Evolutionary conservation across 345 rosid genomes (phyloP), one percentile per base, ranked within the genome.

Genomic region (Erodium maritimum): DNA sequence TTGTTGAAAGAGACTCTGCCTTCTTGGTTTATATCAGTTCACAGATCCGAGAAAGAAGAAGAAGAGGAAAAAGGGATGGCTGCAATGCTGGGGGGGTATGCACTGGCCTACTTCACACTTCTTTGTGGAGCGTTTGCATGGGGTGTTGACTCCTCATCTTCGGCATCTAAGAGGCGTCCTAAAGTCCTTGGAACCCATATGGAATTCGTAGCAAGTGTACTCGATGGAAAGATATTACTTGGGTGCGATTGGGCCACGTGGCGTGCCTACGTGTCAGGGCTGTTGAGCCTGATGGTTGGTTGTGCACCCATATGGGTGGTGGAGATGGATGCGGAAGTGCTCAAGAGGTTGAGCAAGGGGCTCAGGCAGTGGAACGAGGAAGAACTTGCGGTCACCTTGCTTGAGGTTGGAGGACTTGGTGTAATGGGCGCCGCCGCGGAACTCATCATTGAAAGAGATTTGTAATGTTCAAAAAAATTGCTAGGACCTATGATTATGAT

Each of bases 71-170:
- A 71, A 4, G 96, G 84, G 56, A 60, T 82, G 64, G 81, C 82
- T 18, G 84, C 96, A 21, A 79, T 78, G 82, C 84, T 89, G 17
- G 70, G 90, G 50, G 96, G 99, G 1, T 85, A 80, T 55, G 95
- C 90, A 11, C 91, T 93, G 13, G 94, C 97, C 21, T 82, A 89
- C 74, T 85, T 93, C 61, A 80, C 79, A 0, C 69, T 93, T 56
- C 82, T 87, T 46, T 83, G 88, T 18, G 91, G 94, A 60, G 82
- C 96, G 52, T 85, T 89, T 20, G 90, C 95, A 6, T 93, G 99
- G 99, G 97, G 99, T 1, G 67, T 93, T 2, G 95, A 87, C 60
- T 83, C 91, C 0, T 71, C 85, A 22, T 72, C 87, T 11, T 67
- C 91, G 10, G 77, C 85, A 55, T 83, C 97, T 20, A 87, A 75